Base-by-base conservation (phyloP, 2,329 filamentous ascomycete genomes). In the Diplodia seriata region DNA sequence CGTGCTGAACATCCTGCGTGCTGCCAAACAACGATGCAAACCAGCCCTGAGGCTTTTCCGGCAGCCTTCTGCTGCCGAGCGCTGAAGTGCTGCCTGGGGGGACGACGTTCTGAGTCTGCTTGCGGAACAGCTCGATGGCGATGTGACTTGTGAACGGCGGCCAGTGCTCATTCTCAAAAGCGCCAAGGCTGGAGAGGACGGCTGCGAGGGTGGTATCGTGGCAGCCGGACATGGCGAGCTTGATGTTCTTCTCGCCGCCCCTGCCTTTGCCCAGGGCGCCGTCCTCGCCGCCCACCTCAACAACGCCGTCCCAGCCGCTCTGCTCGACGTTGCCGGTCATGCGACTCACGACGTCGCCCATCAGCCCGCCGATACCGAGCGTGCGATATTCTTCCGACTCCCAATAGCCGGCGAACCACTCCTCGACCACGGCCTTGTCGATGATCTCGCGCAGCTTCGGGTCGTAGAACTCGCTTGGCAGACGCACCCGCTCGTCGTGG, bases 141-240 rank as follows among this genome's bases (percentile, higher is more conserved):
- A 99, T 86, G 74, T 96, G 93, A 73, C 91, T 94, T 0, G 94
- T 97, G 75, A 94, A 99, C 0, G 93, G 94, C 0, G 95, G 95
- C 95, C 95, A 99, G 43, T 85, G 85, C 69, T 84, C 80, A 57
- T 86, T 86, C 51, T 91, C 84, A 76, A 92, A 95, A 2, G 91
- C 91, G 2, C 94, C 95, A 7, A 98, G 80, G 71, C 91, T 92
- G 18, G 90, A 82, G 33, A 99, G 82, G 1, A 93, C 83, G 1
- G 87, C 91, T 2, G 92, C 95, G 5, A 99, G 85, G 0, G 95
- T 98, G 2, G 95, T 98, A 76, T 98, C 94, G 79, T 97, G 94
- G 75, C 94, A 97, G 38, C 94, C 94, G 71, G 88, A 91, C 74
- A 98, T 82, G 18, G 89, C 90, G 71, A 98, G 89, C 70, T 90